Evolutionary conservation across 768 basidiomycete species (phyloP).

Genomic region (Xerocomellus chrysenteron): DNA sequence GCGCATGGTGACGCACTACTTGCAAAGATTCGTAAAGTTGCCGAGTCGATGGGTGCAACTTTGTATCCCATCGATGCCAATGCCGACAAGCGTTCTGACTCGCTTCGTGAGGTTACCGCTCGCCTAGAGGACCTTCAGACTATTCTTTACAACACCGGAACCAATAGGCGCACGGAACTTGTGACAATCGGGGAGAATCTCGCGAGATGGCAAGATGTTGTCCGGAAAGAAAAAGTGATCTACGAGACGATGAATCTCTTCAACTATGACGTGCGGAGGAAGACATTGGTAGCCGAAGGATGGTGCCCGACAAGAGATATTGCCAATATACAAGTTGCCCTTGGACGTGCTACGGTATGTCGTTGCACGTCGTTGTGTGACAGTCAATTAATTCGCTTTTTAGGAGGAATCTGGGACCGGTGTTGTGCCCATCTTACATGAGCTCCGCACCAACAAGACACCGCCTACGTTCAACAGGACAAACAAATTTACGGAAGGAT

Average conservation of each 20-base stretch:
- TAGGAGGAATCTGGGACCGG: constrained; percentile 90
- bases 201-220: constrained; percentile 90
- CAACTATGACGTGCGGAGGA: constrained; percentile 90
- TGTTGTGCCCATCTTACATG: constrained; percentile 89
- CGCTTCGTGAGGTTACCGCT: constrained; percentile 82
- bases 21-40: constrained; percentile 95
- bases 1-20: constrained; percentile 92
- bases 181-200: constrained; percentile 81
- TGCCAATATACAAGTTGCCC: constrained; percentile 76
- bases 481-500: constrained; percentile 94
- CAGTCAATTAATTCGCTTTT: neutral
- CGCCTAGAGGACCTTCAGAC: constrained; percentile 91
- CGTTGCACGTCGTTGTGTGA: neutral
- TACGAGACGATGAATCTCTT: constrained; percentile 95
- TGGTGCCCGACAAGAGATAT: constrained; percentile 98
- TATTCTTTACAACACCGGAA: constrained; percentile 85
- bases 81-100: constrained; percentile 86
- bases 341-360: constrained; percentile 81
- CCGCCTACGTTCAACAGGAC: constrained; percentile 95
- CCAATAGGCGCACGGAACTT: constrained; percentile 80
- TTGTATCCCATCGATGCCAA: constrained; percentile 96
- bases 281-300: constrained; percentile 95
- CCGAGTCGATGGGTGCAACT: constrained; percentile 98
- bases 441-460: constrained; percentile 83
- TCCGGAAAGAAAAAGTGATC: constrained; percentile 92